Evolutionary conservation across 2,329 filamentous ascomycete species (phyloP).

Genomic region (Sclerotiophoma versabilis): DNA sequence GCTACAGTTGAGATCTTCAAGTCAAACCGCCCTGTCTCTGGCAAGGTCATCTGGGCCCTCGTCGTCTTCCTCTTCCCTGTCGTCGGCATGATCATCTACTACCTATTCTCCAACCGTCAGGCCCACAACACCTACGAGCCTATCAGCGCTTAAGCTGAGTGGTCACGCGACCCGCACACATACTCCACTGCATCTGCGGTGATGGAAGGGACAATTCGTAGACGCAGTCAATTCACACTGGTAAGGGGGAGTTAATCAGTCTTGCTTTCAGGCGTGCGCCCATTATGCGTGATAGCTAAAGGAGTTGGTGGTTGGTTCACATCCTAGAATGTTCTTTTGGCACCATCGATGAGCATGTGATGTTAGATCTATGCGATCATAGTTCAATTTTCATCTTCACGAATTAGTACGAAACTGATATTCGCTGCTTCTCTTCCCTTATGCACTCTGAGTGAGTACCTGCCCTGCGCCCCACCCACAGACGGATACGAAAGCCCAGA

Average conservation of each 20-base stretch:
- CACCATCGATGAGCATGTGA: not conserved
- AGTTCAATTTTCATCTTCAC: not conserved
- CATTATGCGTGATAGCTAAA: not conserved
- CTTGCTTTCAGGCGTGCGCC: not conserved
- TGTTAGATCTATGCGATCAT: not conserved
- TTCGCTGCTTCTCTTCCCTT: not conserved
- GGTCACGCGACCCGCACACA: not conserved
- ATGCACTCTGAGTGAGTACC: not conserved
- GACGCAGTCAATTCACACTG: not conserved
- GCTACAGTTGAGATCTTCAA: conserved; percentile 68
- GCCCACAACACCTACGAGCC: conserved; percentile 66
- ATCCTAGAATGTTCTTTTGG: conserved; percentile 1
- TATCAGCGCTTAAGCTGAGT: conserved; percentile 39
- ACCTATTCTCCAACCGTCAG: conserved; percentile 67
- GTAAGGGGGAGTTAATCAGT: not conserved
- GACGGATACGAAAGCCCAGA: too few relatives aligned
- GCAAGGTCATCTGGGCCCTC: conserved; percentile 69
- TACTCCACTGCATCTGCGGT: not conserved
- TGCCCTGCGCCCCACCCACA: not conserved
- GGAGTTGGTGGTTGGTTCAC: conserved; percentile 1
- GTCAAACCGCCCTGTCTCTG: conserved; percentile 64
- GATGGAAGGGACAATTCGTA: not conserved
- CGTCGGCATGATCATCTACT: conserved; percentile 68
- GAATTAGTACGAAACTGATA: not conserved
- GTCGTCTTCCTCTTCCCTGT: conserved; percentile 71